A percentile compares a stretch with the other conserved stretches of the same genome.
Conservation (phyloP, 2,329 filamentous ascomycete genomes). For the Hypoxylon sp. region DNA sequence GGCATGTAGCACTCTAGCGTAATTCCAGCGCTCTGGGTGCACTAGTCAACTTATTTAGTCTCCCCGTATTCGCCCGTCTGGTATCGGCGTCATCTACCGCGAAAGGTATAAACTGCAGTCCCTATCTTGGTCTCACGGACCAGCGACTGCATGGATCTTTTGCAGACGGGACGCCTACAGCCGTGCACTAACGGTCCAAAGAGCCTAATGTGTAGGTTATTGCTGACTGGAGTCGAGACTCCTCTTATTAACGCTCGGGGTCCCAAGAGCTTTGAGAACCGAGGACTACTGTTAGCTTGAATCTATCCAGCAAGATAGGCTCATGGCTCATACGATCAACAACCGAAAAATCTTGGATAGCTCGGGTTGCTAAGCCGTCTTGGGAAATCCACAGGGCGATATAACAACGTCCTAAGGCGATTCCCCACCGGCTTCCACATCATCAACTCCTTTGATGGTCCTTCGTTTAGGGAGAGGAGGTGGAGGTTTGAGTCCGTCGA, state of each 20-base stretch:
- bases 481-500: constrained; percentile 5
- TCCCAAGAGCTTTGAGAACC: constrained; percentile 18
- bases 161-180: constrained; percentile 36
- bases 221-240: constrained; percentile 28
- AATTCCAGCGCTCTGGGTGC: constrained; percentile 45
- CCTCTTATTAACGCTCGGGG: constrained; percentile 17
- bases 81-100: constrained; percentile 29
- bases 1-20: constrained; percentile 43
- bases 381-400: constrained; percentile 24
- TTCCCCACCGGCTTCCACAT: constrained; percentile 35
- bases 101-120: constrained; percentile 19
- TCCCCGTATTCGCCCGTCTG: constrained; percentile 16
- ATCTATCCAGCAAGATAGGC: constrained; percentile 11
- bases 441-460: constrained; percentile 17
- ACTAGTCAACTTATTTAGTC: constrained; percentile 27
- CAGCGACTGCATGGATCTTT: constrained; percentile 44
- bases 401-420: constrained; percentile 17
- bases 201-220: constrained; percentile 25
- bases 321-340: constrained; percentile 32
- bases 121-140: constrained; percentile 4
- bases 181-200: constrained; percentile 30
- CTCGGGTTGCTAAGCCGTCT: constrained; percentile 22
- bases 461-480: constrained; percentile 9
- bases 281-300: constrained; percentile 24
- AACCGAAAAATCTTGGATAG: constrained; percentile 30